Evolutionary conservation across 192 early-diverging fungal species (phyloP).

Genomic region (Coemansia sp.): DNA sequence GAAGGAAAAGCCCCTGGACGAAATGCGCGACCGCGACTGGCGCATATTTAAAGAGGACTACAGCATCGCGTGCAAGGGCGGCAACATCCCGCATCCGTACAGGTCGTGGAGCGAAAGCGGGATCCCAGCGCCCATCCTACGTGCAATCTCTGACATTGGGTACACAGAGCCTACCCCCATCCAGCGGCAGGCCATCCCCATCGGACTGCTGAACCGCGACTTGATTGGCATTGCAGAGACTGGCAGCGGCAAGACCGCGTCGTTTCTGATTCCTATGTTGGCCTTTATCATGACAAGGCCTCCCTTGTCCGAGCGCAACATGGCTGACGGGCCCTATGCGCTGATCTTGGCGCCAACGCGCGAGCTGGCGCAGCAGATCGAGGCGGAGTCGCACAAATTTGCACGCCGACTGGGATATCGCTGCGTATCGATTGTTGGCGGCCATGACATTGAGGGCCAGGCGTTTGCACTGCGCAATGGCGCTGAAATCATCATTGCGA

Average conservation of each 20-base stretch:
- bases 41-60: conserved; percentile 99
- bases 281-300: conserved; percentile 82
- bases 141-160: conserved; percentile 77
- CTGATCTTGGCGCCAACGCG: conserved; percentile 94
- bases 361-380: conserved; percentile 97
- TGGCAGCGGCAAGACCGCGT: conserved; percentile 93
- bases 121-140: conserved; percentile 66
- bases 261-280: conserved; percentile 95
- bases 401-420: conserved; percentile 78
- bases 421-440: conserved; percentile 80
- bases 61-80: conserved; percentile 92
- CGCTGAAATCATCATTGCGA: conserved; percentile 96
- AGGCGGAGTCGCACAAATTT: conserved; percentile 90
- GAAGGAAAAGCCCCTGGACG: conserved; percentile 81
- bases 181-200: conserved; percentile 95
- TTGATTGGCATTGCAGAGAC: conserved; percentile 88
- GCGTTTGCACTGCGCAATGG: conserved; percentile 84
- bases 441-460: conserved; percentile 87
- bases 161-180: conserved; percentile 96
- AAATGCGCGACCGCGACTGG: conserved; percentile 98
- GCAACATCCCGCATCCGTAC: conserved; percentile 84
- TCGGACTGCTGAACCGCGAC: conserved; percentile 87
- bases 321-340: conserved; percentile 86
- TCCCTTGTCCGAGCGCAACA: conserved; percentile 70
- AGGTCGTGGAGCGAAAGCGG: conserved; percentile 84